Conservation (phyloP, 2,329 filamentous ascomycete species). For the Dryadomyces sulphureus region DNA sequence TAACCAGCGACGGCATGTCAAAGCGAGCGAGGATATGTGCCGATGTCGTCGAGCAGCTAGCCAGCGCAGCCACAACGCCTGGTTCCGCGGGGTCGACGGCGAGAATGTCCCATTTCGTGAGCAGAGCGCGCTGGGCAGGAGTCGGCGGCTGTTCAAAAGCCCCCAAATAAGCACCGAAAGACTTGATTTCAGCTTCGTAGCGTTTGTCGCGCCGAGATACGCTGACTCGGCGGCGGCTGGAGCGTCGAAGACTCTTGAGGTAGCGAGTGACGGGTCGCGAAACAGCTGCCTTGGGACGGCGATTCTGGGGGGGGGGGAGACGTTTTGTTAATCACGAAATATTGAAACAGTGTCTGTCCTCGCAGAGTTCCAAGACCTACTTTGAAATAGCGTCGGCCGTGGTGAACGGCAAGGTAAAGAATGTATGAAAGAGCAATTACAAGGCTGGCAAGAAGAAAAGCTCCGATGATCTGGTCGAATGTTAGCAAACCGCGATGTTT, state of each 20-base stretch:
- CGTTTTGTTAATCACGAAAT: no score
- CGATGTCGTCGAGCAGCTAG: neutral
- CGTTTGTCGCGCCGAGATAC: neutral
- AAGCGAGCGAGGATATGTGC: constrained; percentile 2
- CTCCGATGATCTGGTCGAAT: neutral
- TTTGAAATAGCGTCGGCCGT: neutral
- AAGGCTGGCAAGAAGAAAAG: constrained; percentile 2
- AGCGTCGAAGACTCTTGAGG: neutral
- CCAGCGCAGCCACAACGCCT: constrained; percentile 20
- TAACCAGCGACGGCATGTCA: constrained; percentile 4
- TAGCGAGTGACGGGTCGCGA: constrained; percentile 1
- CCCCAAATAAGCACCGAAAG: constrained; percentile 28
- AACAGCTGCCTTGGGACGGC: neutral
- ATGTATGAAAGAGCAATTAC: constrained; percentile 1
- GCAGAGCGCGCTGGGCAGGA: constrained; percentile 17
- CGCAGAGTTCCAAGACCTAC: no score
- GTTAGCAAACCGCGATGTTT: no score
- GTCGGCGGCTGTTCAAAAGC: constrained; percentile 19
- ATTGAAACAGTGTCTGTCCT: no score
- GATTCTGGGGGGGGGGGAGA: no score
- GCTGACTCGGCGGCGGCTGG: neutral
- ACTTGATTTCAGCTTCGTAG: constrained; percentile 11
- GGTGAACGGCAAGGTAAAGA: neutral
- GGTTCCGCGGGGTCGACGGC: constrained; percentile 25
- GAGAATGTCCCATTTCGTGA: constrained; percentile 27